These are phyloP conservation scores for Murraya koenigii DNA, from an alignment of 345 rosid species.

Conservation along the genomic window DNA sequence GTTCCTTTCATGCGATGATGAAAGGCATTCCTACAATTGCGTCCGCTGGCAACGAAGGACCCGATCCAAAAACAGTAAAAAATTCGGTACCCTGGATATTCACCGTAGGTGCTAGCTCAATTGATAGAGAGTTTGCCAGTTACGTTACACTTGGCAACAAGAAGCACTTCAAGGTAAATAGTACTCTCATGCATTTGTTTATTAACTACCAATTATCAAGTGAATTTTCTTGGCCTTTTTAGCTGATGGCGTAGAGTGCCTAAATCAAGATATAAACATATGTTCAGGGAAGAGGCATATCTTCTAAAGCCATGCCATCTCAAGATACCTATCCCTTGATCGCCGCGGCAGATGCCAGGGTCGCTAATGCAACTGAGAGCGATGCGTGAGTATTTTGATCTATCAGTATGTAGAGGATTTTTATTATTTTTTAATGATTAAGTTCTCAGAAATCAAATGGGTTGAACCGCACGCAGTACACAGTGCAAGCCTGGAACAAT, in stretches of 20 bases:
- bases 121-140: conserved; percentile 25
- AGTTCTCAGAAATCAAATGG: no score
- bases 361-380: conserved; percentile 19
- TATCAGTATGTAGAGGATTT: neutral
- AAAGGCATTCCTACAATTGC: conserved; percentile 31
- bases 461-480: conserved; percentile 15
- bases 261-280: neutral
- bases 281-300: conserved; percentile 64
- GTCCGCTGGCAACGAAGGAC: conserved; percentile 49
- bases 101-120: conserved; percentile 46
- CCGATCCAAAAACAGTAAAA: conserved; percentile 5
- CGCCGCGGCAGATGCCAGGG: conserved; percentile 40
- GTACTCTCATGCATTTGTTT: no score
- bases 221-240: no score
- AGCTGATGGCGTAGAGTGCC: no score
- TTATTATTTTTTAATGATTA: no score
- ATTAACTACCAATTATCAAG: neutral
- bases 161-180: conserved; percentile 18
- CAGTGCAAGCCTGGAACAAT: conserved; percentile 41
- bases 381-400: conserved; percentile 45
- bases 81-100: conserved; percentile 44
- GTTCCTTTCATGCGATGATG: conserved; percentile 42
- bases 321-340: conserved; percentile 49
- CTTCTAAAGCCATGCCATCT: conserved; percentile 29
- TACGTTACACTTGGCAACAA: conserved; percentile 13